These are phyloP conservation scores for Rutstroemia sp. DNA, from an alignment of 2,329 filamentous ascomycete species.

Conservation along the genomic window DNA sequence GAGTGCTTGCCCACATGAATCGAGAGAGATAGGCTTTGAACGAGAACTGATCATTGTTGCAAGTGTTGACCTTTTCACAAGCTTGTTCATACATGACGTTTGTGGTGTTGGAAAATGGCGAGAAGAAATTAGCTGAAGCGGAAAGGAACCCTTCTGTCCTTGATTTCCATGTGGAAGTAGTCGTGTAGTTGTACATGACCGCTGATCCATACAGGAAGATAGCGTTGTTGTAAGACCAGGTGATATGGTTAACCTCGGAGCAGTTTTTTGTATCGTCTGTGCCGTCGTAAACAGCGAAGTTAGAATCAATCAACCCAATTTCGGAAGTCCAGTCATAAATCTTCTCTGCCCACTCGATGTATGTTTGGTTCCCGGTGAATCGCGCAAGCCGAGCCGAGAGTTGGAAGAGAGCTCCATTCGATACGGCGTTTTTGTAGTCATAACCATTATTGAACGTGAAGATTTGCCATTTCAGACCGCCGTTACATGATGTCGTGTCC, in stretches of 20 bases:
- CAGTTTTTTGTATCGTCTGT: slow-evolving; percentile 46
- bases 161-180: slow-evolving; percentile 44
- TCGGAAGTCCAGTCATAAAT: slow-evolving; percentile 58
- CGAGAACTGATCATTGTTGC: slow-evolving; percentile 56
- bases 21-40: slow-evolving; percentile 63
- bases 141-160: slow-evolving; percentile 46
- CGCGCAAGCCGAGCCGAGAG: slow-evolving; percentile 68
- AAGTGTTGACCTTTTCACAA: slow-evolving; percentile 52
- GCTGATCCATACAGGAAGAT: slow-evolving; percentile 60
- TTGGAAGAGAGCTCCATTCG: slow-evolving; percentile 79
- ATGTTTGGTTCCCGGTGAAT: slow-evolving; percentile 59
- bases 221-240: slow-evolving; percentile 60
- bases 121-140: slow-evolving; percentile 46
- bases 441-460: slow-evolving; percentile 70
- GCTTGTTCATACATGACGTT: slow-evolving; percentile 58
- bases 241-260: slow-evolving; percentile 41
- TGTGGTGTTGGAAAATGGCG: slow-evolving; percentile 42
- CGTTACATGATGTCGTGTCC: slow-evolving; percentile 59
- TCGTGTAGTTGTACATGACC: slow-evolving; percentile 54
- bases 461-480: slow-evolving; percentile 78
- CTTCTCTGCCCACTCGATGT: slow-evolving; percentile 58
- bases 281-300: slow-evolving; percentile 54
- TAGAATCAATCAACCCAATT: slow-evolving; percentile 48
- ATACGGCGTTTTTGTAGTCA: slow-evolving; percentile 75
- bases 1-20: slow-evolving; percentile 52